These are phyloP conservation scores for Lachancea meyersii DNA, from an alignment of 805 yeast species.

Conservation along the genomic window DNA sequence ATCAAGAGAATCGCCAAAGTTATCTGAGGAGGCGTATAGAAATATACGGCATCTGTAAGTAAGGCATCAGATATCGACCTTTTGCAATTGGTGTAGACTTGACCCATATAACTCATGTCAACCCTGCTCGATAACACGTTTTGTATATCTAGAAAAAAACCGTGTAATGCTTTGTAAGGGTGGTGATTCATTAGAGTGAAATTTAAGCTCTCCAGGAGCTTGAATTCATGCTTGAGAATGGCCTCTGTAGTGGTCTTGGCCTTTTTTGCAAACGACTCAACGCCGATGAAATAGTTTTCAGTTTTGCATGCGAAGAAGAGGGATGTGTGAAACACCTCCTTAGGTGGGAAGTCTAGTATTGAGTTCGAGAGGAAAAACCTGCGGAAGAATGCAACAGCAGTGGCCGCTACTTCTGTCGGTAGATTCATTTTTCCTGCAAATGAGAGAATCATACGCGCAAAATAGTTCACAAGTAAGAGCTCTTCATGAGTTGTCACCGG, in stretches of 20 bases:
- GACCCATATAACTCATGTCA: slow-evolving; percentile 55
- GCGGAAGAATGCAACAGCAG: slow-evolving; percentile 77
- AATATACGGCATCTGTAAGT: slow-evolving; percentile 67
- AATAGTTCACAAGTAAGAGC: slow-evolving; percentile 55
- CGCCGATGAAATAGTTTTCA: slow-evolving; percentile 84
- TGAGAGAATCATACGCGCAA: slow-evolving; percentile 63
- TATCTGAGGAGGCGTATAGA: slow-evolving; percentile 90
- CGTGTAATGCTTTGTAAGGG: slow-evolving; percentile 85
- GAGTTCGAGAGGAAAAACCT: slow-evolving; percentile 75
- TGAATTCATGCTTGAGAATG: slow-evolving; percentile 74
- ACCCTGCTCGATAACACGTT: slow-evolving; percentile 40
- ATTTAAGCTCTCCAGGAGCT: slow-evolving; percentile 61
- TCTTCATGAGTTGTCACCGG: slow-evolving; percentile 67
- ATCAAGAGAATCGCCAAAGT: slow-evolving; percentile 80
- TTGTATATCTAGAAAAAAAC: slow-evolving; percentile 89
- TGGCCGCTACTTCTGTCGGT: slow-evolving; percentile 84
- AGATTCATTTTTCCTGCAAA: slow-evolving; percentile 68
- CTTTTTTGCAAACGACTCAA: slow-evolving; percentile 68
- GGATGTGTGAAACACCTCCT: slow-evolving; percentile 70
- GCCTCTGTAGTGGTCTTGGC: slow-evolving; percentile 62
- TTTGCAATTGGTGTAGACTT: slow-evolving; percentile 65
- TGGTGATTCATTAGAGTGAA: slow-evolving; percentile 85
- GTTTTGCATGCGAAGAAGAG: slow-evolving; percentile 88
- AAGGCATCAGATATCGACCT: slow-evolving; percentile 60
- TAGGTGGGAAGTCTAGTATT: slow-evolving; percentile 85